Conservation (phyloP, 2,329 filamentous ascomycete genomes). For the Aspergillus felis region DNA sequence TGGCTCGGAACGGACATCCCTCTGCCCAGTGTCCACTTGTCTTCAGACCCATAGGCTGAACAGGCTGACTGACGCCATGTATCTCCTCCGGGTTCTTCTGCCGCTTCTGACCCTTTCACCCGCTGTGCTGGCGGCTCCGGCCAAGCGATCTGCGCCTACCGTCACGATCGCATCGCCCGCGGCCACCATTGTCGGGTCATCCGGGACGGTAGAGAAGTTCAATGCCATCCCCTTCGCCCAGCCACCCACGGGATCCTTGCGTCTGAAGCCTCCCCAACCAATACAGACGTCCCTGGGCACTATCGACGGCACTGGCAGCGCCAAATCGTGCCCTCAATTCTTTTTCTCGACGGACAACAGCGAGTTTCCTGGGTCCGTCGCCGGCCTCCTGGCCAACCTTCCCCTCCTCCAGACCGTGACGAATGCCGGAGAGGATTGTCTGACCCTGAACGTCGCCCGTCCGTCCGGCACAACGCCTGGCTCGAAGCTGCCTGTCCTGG, state of each 20-base stretch:
- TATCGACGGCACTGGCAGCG: slow-evolving; percentile 55
- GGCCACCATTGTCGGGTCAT: slow-evolving; percentile 49
- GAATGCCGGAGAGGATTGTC: slow-evolving; percentile 60
- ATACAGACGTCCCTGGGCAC: slow-evolving; percentile 57
- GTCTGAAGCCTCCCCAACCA: slow-evolving; percentile 65
- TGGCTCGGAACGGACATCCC: neutral
- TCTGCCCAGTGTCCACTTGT: neutral
- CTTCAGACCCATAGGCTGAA: neutral
- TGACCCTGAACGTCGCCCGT: slow-evolving; percentile 58
- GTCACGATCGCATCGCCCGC: slow-evolving; percentile 50
- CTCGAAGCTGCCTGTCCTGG: slow-evolving; percentile 62
- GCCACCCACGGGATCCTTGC: slow-evolving; percentile 61
- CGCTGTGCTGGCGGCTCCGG: slow-evolving; percentile 13
- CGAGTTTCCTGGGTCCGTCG: slow-evolving; percentile 40
- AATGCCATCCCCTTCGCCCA: slow-evolving; percentile 72
- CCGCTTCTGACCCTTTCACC: slow-evolving; percentile 8
- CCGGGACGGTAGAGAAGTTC: slow-evolving; percentile 59
- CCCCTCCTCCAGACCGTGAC: slow-evolving; percentile 56
- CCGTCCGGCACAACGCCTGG: slow-evolving; percentile 53
- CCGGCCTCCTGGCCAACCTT: slow-evolving; percentile 51
- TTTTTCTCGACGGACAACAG: slow-evolving; percentile 51
- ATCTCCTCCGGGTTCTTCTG: slow-evolving; percentile 3
- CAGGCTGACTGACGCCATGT: slow-evolving; percentile 3
- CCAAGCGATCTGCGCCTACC: slow-evolving; percentile 46
- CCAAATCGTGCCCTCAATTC: slow-evolving; percentile 70